Base-by-base conservation (phyloP, 495 filamentous ascomycete species). In the Xylaria nigripes region DNA sequence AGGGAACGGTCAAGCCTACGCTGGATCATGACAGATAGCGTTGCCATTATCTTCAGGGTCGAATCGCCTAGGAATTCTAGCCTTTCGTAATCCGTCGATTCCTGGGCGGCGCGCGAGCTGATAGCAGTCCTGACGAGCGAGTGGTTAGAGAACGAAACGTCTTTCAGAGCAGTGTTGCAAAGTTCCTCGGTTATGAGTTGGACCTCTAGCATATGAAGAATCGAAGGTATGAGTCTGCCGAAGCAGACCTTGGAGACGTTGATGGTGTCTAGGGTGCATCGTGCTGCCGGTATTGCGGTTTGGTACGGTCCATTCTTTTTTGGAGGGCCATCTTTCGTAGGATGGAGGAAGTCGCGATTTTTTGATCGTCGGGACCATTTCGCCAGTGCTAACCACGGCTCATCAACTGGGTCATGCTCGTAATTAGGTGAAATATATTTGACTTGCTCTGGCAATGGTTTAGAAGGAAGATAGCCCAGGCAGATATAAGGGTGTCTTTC, bases 61-160 rank as follows among this genome's bases (percentile, higher is more conserved):
- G 80, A 79, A 59, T 98, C 93, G 0, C 93, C 93, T 0, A 96
- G 73, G 61, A 95, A 95, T 66, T 98, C 93, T 0, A 94, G 75
- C 21, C 86, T 77, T 59, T 98, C 87, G 63, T 98, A 98, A 55
- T 96, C 78, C 0, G 72, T 80, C 2, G 59, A 58, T 41, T 83
- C 81, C 9, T 71, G 63, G 0, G 89, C 80, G 1, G 77, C 73
- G 0, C 86, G 82, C 1, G 87, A 73, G 27, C 74, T 86, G 48
- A 94, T 84, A 1, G 92, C 90, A 7, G 80, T 85, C n/a, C 83
- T 59, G 3, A 96, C 69, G 29, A 87, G 78, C 2, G 65, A 57
- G 6, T 82, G 52, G 56, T 84, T 64, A 0, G 66, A 64, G 46
- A 94, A 80, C 0, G 61, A 63, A 3, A 86, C 69, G 4, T 70